These are phyloP conservation scores for Garcia nutans DNA, from an alignment of 345 rosid genomes.

Conservation along the genomic window DNA sequence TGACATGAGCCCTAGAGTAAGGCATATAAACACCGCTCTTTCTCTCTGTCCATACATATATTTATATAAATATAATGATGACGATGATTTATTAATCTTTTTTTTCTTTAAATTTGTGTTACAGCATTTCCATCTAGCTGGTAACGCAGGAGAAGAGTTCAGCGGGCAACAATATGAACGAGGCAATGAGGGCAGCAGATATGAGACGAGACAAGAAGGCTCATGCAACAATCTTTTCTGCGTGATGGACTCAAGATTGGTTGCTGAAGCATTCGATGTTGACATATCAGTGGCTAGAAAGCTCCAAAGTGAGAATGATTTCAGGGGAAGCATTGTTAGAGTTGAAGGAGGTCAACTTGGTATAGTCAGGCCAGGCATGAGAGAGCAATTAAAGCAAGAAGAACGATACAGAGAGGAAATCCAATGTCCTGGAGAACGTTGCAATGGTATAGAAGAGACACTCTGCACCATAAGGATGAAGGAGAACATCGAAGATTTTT, in stretches of 20 bases:
- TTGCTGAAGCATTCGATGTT: constrained; percentile 63
- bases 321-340: constrained; percentile 57
- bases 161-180: neutral
- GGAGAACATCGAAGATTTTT: constrained; percentile 63
- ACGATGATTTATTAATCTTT: no score
- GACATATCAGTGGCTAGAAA: constrained; percentile 37
- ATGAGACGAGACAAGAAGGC: constrained; percentile 19
- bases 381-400: constrained; percentile 19
- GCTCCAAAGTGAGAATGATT: constrained; percentile 47
- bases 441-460: constrained; percentile 76
- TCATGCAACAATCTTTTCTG: constrained; percentile 51
- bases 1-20: constrained; percentile 62
- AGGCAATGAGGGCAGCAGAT: neutral
- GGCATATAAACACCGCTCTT: neutral
- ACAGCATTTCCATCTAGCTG: constrained; percentile 66
- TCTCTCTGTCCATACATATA: neutral
- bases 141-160: constrained; percentile 55
- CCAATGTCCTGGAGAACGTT: constrained; percentile 5
- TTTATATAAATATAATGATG: no score
- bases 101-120: neutral
- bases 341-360: constrained; percentile 47
- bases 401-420: neutral
- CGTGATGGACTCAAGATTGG: constrained; percentile 47
- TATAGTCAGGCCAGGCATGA: constrained; percentile 26
- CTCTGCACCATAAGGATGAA: constrained; percentile 55